Conservation (phyloP, 2,329 filamentous ascomycete genomes). For the Fusarium albidum region DNA sequence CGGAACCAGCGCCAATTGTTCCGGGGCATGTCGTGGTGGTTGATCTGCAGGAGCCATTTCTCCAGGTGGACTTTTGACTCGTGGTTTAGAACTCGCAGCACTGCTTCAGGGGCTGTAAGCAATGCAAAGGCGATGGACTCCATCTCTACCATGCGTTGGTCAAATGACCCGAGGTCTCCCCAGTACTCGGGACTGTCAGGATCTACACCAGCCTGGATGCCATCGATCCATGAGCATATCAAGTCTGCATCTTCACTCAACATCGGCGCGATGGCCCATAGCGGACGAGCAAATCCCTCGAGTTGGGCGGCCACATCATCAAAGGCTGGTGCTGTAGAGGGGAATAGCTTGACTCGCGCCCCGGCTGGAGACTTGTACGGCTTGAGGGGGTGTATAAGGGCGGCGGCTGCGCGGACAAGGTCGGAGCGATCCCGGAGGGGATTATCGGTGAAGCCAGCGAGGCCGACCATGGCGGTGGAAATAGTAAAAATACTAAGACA, state of each 20-base stretch:
- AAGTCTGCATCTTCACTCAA: neutral
- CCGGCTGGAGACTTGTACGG: constrained; percentile 43
- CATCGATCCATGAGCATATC: constrained; percentile 29
- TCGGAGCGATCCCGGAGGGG: constrained; percentile 46
- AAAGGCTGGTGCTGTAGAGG: constrained; percentile 49
- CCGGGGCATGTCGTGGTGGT: constrained; percentile 51
- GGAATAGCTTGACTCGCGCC: constrained; percentile 47
- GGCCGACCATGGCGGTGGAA: constrained; percentile 41
- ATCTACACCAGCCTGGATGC: constrained; percentile 44
- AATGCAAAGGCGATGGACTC: constrained; percentile 58
- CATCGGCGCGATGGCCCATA: constrained; percentile 15
- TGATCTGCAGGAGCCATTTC: constrained; percentile 51
- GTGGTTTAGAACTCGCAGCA: constrained; percentile 36
- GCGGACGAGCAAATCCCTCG: constrained; percentile 48
- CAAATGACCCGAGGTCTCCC: constrained; percentile 52
- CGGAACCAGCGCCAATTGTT: constrained; percentile 62
- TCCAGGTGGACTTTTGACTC: constrained; percentile 45
- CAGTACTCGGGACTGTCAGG: constrained; percentile 51
- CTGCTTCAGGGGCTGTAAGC: constrained; percentile 47
- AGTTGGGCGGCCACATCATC: constrained; percentile 53
- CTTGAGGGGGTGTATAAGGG: constrained; percentile 45
- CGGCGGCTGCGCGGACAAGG: constrained; percentile 43
- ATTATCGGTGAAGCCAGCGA: constrained; percentile 52
- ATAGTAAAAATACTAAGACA: too few relatives aligned
- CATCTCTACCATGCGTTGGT: constrained; percentile 62